Evolutionary conservation across 768 basidiomycete species (phyloP), one percentile per base, ranked within the genome.

Genomic region (Tylopilus balloui): DNA sequence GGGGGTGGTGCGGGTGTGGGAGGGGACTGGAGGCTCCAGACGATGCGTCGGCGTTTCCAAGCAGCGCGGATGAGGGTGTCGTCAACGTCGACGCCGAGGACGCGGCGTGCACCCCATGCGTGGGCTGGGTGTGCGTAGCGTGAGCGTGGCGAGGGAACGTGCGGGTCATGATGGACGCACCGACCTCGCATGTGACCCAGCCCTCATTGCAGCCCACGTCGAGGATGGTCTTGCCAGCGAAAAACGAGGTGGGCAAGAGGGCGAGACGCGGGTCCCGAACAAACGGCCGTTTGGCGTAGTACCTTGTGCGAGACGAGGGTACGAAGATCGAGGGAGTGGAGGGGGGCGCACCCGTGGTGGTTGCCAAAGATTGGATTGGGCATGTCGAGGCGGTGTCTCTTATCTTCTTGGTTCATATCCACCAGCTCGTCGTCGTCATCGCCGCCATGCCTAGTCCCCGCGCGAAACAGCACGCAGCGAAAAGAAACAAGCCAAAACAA

Each of bases 151-250:
- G n/a, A 6, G 35, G 19, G 3, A 10, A 2, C 1, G 4, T 2
- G 19, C 7, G 35, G n/a, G 19, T n/a, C n/a, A n/a, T n/a, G n/a
- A 5, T 19, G 19, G 15, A 21, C 9, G 37, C 4, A 54, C 91
- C 91, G n/a, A 93, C 81, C 63, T 93, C 88, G 61, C 86, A 86
- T 1, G 88, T 85, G 29, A 94, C 83, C 76, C 78, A 80, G 8
- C 92, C 92, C 60, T 89, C 84, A 63, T 94, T 95, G 62, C 88
- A 90, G 1, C 92, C 92, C 0, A 94, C 69, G 66, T 95, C 92
- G 11, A 95, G 74, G 3, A 93, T 84, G 40, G 73, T 70, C 50
- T 79, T 78, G 13, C 67, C 76, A 3, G 50, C 23, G 56, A 92
- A 83, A 28, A 86, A 69, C 1, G 65, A 55, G 4, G 65, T 34